Conservation (phyloP, 345 rosid genomes). For the Aquilaria sinensis region DNA sequence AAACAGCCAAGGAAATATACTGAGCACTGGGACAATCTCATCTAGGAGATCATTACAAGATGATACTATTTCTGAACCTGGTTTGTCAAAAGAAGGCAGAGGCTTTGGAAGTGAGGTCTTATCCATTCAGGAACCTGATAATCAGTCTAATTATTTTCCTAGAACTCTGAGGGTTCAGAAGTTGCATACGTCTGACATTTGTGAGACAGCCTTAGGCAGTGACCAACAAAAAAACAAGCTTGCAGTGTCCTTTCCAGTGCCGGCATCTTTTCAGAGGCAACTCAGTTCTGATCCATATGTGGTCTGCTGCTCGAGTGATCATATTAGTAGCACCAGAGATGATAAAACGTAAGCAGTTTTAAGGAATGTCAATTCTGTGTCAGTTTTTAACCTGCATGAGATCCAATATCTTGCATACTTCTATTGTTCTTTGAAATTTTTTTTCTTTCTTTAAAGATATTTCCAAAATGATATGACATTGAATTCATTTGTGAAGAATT, state of each 20-base stretch:
- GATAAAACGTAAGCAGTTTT: slow-evolving; percentile 32
- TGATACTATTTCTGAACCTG: slow-evolving; percentile 21
- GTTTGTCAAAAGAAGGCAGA: slow-evolving; percentile 23
- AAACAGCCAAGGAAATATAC: slow-evolving; percentile 68
- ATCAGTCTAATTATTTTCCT: slow-evolving; percentile 37
- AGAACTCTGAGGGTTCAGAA: slow-evolving; percentile 26
- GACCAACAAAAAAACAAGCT: slow-evolving; percentile 26
- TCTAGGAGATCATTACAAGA: slow-evolving; percentile 29
- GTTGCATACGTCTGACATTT: slow-evolving; percentile 16
- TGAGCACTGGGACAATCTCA: slow-evolving; percentile 40
- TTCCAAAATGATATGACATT: slow-evolving; percentile 35
- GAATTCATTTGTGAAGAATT: slow-evolving; percentile 40
- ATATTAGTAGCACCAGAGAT: slow-evolving; percentile 11
- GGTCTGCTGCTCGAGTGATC: slow-evolving; percentile 15
- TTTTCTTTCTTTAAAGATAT: slow-evolving; percentile 1
- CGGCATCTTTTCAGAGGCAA: slow-evolving; percentile 19
- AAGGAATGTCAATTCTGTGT: not conserved
- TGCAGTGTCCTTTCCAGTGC: slow-evolving; percentile 23
- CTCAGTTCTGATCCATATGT: slow-evolving; percentile 16
- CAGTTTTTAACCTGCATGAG: not conserved
- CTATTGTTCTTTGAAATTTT: not conserved
- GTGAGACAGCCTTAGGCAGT: slow-evolving; percentile 14
- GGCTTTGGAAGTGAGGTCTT: slow-evolving; percentile 10
- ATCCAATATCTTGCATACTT: not conserved
- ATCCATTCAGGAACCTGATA: slow-evolving; percentile 24